Conservation (phyloP, 2,329 filamentous ascomycete genomes). For the Gliomastix tumulicola region DNA sequence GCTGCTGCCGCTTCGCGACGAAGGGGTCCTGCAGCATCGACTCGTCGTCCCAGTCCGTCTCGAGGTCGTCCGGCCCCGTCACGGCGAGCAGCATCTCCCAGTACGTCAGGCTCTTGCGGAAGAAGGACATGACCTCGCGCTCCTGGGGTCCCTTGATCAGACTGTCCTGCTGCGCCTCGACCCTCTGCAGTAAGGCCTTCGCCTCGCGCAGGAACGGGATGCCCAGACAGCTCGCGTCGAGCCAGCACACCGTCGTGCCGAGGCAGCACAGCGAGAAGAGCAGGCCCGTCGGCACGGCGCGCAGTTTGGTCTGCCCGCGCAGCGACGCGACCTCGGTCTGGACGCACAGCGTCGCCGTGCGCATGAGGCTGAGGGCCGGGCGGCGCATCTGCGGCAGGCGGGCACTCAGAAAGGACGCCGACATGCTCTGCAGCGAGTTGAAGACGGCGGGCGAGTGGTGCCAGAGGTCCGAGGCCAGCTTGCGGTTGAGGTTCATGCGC, state of each 20-base stretch:
- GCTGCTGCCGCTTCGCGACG: no score
- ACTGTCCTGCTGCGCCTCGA: constrained; percentile 11
- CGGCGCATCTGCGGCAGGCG: constrained; percentile 26
- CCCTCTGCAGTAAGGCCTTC: constrained; percentile 13
- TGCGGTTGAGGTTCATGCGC: constrained; percentile 26
- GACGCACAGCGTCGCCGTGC: constrained; percentile 22
- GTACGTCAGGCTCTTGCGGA: constrained; percentile 29
- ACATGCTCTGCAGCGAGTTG: constrained; percentile 31
- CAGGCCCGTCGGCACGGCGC: constrained; percentile 21
- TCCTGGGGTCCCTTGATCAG: constrained; percentile 9
- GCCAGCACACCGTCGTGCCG: constrained; percentile 31
- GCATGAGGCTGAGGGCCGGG: constrained; percentile 22
- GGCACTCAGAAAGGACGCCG: constrained; percentile 25
- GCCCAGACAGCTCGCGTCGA: constrained; percentile 23
- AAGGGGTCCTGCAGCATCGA: constrained; percentile 6
- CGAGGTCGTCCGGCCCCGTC: constrained; percentile 20
- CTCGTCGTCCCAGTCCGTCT: constrained; percentile 2
- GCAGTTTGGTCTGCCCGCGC: constrained; percentile 9
- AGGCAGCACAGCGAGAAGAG: constrained; percentile 30
- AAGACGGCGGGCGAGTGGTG: constrained; percentile 26
- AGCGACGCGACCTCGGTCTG: constrained; percentile 22
- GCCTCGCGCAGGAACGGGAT: constrained; percentile 23
- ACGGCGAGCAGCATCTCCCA: constrained; percentile 30
- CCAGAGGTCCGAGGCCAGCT: constrained; percentile 26
- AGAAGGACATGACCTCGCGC: constrained; percentile 22